Evolutionary conservation across 768 basidiomycete genomes (phyloP).

Genomic region (Trametes sanguinea): DNA sequence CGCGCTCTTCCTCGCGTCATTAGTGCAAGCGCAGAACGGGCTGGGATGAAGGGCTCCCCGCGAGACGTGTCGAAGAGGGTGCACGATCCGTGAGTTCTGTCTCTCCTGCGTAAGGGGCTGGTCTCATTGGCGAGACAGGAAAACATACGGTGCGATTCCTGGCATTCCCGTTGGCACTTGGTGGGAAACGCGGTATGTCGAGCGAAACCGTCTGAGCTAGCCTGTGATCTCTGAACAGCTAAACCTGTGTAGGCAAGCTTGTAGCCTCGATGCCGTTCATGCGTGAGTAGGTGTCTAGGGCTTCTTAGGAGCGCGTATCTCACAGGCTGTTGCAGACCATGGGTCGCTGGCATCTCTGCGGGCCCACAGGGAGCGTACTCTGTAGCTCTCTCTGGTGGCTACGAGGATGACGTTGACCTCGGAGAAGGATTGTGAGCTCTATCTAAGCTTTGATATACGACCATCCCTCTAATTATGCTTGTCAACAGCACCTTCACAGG

Average conservation of each 20-base stretch:
- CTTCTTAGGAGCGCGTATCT: not conserved
- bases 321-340: slow-evolving; percentile 52
- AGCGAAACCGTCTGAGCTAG: no score
- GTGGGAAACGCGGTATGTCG: slow-evolving; percentile 67
- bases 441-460: not conserved
- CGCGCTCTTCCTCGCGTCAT: slow-evolving; percentile 14
- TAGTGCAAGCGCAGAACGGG: slow-evolving; percentile 24
- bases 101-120: not conserved
- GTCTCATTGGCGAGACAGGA: slow-evolving; percentile 43
- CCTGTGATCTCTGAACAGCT: not conserved
- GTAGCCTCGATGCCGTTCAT: slow-evolving; percentile 79
- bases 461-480: not conserved
- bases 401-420: slow-evolving; percentile 81
- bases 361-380: slow-evolving; percentile 75
- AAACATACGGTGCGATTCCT: slow-evolving; percentile 79
- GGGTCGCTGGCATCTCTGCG: slow-evolving; percentile 80
- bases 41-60: slow-evolving; percentile 29
- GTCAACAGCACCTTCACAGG: slow-evolving; percentile 72
- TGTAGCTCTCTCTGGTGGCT: slow-evolving; percentile 86
- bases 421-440: slow-evolving; percentile 78
- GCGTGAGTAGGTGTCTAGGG: slow-evolving; percentile 57
- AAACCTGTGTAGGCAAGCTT: slow-evolving; percentile 47
- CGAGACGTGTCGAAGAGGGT: slow-evolving; percentile 33
- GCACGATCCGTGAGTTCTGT: slow-evolving; percentile 52
- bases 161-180: slow-evolving; percentile 77